Base-by-base conservation (phyloP, 2,329 filamentous ascomycete genomes). In the Fusarium sp. region DNA sequence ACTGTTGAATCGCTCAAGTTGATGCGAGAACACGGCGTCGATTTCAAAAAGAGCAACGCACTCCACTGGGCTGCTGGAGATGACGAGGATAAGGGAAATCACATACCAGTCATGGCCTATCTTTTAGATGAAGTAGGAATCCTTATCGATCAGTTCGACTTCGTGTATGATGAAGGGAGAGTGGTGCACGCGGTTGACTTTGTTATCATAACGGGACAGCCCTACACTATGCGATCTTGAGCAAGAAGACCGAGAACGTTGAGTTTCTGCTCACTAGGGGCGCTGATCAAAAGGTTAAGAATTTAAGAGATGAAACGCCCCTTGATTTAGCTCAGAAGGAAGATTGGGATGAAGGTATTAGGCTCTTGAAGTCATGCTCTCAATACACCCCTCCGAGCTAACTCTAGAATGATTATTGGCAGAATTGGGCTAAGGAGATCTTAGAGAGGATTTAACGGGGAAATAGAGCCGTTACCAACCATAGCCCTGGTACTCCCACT, bases 401-500 rank as follows among this genome's bases (percentile, higher is more conserved):
- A 13, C 5, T 13, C 28, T 14, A 39, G n/a, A 11, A n/a, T 11
- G 11, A 18, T 10, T 6, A 39, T 39, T 11, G 36, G 10, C 3
- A n/a, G 20, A 18, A 18, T 17, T 36, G 36, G n/a, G 10, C 10
- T 10, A 31, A 31, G 4, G 11, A 10, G 2, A 31, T 5, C 28
- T 31, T 13, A 13, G 10, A 31, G 28, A 4, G 28, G 11, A 13
- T 13, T 5, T 3, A 28, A 31, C 10, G 10, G 4, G 11, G 5
- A 3, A 31, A 13, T 11, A 13, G 10, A 31, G 28, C 7, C 28
- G 11, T 13, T 44, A 24, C 46, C 39, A 38, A n/a, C 13, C 22
- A 11, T 52, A 64, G 6, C 54, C 18, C 33, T 72, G 72, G 43
- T 73, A 74, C 39, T 74, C 50, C 68, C 68, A 75, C 2, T 39